Evolutionary conservation across 768 basidiomycete species (phyloP).

Genomic region (Nidularia pulvinata): DNA sequence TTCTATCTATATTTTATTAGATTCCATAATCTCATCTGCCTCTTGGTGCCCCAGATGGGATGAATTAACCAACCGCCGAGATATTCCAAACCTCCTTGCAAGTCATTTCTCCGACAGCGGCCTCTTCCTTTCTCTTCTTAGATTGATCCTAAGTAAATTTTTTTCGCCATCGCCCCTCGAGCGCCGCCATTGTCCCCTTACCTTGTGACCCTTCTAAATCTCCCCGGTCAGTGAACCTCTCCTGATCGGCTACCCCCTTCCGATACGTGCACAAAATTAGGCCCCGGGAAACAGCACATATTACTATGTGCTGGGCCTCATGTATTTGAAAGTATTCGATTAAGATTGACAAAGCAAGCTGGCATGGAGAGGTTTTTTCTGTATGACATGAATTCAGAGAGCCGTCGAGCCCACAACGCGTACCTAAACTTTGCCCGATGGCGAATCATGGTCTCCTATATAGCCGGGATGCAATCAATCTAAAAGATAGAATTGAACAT

Average conservation of each 20-base stretch:
- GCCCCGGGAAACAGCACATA: too few relatives aligned
- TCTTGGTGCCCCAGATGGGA: background rate
- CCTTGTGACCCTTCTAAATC: background rate
- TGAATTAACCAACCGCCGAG: background rate
- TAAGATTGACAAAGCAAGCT: too few relatives aligned
- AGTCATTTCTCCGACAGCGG: background rate
- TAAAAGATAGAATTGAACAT: too few relatives aligned
- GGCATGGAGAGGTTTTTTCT: too few relatives aligned
- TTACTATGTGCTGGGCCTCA: too few relatives aligned
- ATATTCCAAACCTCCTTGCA: background rate
- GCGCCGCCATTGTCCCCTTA: conserved; percentile 10
- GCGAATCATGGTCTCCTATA: too few relatives aligned
- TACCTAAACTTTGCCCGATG: background rate
- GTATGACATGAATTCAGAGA: too few relatives aligned
- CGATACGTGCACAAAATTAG: too few relatives aligned
- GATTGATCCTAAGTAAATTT: background rate
- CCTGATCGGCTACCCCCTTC: background rate
- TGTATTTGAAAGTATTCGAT: too few relatives aligned
- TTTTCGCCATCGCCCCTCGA: background rate
- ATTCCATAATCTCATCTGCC: too few relatives aligned
- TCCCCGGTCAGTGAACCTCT: background rate
- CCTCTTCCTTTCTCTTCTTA: background rate
- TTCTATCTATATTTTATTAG: too few relatives aligned
- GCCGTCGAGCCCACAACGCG: background rate
- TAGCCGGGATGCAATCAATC: too few relatives aligned